phyloP scores from a whole-genome alignment of 2,329 filamentous ascomycete genomes.

The Elsinoe perseae region DNA sequence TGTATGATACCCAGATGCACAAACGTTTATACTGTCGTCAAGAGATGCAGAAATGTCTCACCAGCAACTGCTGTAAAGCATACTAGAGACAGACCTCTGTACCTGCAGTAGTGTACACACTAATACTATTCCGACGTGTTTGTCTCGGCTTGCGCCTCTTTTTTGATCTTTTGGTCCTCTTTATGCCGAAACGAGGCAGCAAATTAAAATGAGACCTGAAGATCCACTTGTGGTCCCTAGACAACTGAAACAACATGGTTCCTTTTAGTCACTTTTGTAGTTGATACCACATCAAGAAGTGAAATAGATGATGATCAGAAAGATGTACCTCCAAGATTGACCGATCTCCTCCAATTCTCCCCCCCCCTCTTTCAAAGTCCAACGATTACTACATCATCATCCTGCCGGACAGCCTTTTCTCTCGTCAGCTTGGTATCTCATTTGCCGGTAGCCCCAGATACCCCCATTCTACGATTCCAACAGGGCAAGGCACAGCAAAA shows the following conservation, averaged over 20 bases:
- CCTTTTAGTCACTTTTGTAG: neutral
- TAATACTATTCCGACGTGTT: neutral
- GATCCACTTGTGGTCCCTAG: slow-evolving; percentile 1
- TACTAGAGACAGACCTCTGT: neutral
- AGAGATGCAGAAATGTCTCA: slow-evolving; percentile 5
- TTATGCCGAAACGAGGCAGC: slow-evolving; percentile 1
- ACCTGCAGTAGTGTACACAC: slow-evolving; percentile 6
- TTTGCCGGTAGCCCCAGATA: neutral
- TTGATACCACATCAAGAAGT: neutral
- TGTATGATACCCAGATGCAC: slow-evolving; percentile 7
- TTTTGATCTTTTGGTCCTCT: neutral
- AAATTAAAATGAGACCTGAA: slow-evolving; percentile 8
- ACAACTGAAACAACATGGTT: neutral
- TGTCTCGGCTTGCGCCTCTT: slow-evolving; percentile 9
- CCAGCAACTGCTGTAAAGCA: neutral
- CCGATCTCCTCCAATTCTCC: neutral
- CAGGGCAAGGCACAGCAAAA: neutral
- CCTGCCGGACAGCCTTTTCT: neutral
- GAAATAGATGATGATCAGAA: neutral
- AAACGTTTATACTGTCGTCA: neutral
- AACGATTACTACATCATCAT: neutral
- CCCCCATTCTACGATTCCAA: neutral
- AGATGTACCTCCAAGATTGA: neutral
- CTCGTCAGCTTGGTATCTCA: neutral
- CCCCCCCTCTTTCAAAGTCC: neutral